phyloP scores from a whole-genome alignment of 176 grass and related monocot genomes.

The sorghum (Sorghum bicolor) region Sorghum_bicolor_NCBIv3 NC_012870.2:68411501-68412000 shows the following conservation, averaged over 20 bases:
- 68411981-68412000: not conserved
- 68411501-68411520: no score
- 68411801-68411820: slow-evolving; percentile 70
- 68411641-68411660: no score
- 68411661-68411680: no score
- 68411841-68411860: not conserved
- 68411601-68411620: no score
- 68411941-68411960: slow-evolving; percentile 38
- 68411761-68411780: slow-evolving; percentile 87
- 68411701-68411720: not conserved
- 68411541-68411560: no score
- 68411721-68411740: slow-evolving; percentile 53
- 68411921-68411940: slow-evolving; percentile 14
- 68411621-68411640: no score
- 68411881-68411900: slow-evolving; percentile 18
- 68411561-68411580: no score
- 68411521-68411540: no score
- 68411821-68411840: slow-evolving; percentile 54
- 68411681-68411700: no score
- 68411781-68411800: slow-evolving; percentile 99
- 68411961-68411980: not conserved
- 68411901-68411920: slow-evolving; percentile 35
- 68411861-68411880: slow-evolving; percentile 37
- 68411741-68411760: slow-evolving; percentile 61
- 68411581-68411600: no score